These are phyloP conservation scores for Aspergillus fijiensis DNA, from an alignment of 2,329 filamentous ascomycete species.

Conservation along the genomic window DNA sequence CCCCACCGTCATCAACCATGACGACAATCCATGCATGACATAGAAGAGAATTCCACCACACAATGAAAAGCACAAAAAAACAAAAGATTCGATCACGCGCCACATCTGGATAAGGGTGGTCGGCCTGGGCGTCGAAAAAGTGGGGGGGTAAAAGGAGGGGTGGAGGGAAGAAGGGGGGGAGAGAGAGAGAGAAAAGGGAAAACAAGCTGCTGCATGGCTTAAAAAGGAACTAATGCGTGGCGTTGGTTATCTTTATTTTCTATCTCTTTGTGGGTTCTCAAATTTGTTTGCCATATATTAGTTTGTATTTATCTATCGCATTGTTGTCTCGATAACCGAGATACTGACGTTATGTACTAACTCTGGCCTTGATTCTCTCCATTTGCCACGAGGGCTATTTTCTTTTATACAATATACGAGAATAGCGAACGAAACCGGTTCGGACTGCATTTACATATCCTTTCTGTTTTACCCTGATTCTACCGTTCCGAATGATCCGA, in stretches of 20 bases:
- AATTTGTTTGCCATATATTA: neutral
- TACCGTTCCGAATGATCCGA: neutral
- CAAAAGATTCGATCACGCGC: neutral
- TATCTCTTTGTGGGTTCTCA: neutral
- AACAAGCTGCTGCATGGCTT: neutral
- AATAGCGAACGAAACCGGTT: neutral
- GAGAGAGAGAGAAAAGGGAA: neutral
- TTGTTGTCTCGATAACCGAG: neutral
- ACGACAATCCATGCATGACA: too few relatives aligned
- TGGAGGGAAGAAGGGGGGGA: too few relatives aligned
- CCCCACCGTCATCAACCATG: too few relatives aligned
- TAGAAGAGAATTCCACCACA: too few relatives aligned
- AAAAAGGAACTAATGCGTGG: neutral
- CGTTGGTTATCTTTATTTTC: neutral
- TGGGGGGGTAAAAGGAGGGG: neutral
- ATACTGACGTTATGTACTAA: neutral
- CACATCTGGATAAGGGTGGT: neutral
- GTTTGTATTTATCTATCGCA: neutral
- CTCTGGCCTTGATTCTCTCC: neutral
- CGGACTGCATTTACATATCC: neutral
- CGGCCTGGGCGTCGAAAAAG: neutral
- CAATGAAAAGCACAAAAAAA: neutral
- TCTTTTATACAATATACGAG: neutral
- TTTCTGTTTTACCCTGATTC: neutral
- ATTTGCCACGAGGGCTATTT: neutral